These are phyloP conservation scores for Mimosa bimucronata DNA, from an alignment of 306 rosid species.

Conservation along the genomic window DNA sequence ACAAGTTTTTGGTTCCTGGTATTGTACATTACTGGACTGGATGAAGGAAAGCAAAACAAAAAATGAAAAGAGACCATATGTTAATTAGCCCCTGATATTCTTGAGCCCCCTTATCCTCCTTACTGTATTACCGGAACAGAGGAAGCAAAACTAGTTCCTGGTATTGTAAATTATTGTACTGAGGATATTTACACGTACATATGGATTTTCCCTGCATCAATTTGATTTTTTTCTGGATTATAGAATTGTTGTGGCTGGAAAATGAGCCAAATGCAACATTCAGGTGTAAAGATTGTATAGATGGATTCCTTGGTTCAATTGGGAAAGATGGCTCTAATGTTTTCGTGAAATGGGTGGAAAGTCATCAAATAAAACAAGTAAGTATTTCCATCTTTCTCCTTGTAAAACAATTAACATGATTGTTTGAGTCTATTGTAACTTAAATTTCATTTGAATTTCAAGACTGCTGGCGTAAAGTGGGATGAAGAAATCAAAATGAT, in stretches of 20 bases:
- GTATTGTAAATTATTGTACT: constrained; percentile 40
- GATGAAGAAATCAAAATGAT: too few relatives aligned
- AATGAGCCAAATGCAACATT: constrained; percentile 82
- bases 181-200: constrained; percentile 6
- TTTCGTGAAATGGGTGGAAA: constrained; percentile 81
- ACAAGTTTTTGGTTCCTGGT: neutral
- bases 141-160: constrained; percentile 78
- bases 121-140: constrained; percentile 82
- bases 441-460: neutral
- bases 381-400: constrained; percentile 29
- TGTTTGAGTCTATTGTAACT: neutral
- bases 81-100: constrained; percentile 76
- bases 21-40: too few relatives aligned
- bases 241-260: constrained; percentile 81
- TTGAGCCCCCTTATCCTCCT: constrained; percentile 87
- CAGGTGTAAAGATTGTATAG: constrained; percentile 80
- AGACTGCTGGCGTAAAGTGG: neutral
- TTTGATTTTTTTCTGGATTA: constrained; percentile 36
- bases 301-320: constrained; percentile 64
- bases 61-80: too few relatives aligned
- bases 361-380: constrained; percentile 73
- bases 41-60: too few relatives aligned
- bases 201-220: neutral
- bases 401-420: neutral
- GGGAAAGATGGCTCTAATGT: constrained; percentile 79